Evolutionary conservation across 495 filamentous ascomycete genomes (phyloP).

Genomic region (Cladorrhinum samala): DNA sequence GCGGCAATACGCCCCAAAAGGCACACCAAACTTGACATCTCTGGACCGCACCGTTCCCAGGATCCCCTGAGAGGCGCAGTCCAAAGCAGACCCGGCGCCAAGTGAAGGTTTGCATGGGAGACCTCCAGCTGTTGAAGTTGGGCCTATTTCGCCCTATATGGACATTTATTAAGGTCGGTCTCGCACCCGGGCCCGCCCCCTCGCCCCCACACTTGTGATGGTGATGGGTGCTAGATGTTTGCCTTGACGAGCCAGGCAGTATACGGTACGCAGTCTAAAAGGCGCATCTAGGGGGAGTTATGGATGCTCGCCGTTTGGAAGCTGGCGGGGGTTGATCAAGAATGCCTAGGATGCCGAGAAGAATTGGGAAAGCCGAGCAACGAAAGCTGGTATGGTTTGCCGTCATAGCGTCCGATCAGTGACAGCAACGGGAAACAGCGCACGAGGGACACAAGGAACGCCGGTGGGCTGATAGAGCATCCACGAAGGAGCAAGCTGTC

Average conservation of each 20-base stretch:
- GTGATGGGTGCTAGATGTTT: not conserved
- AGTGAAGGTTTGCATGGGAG: slow-evolving; percentile 2
- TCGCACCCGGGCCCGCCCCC: not conserved
- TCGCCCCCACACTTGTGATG: not conserved
- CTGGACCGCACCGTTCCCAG: not conserved
- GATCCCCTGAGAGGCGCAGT: slow-evolving; percentile 5
- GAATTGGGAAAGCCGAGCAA: not conserved
- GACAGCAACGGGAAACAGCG: not conserved
- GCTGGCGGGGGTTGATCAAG: not conserved
- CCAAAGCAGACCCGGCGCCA: slow-evolving; percentile 4
- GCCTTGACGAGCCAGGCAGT: too few relatives aligned
- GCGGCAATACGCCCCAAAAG: slow-evolving; percentile 2
- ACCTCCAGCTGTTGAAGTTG: not conserved
- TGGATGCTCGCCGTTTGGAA: not conserved
- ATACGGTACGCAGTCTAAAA: too few relatives aligned
- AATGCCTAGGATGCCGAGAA: not conserved
- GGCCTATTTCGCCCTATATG: not conserved
- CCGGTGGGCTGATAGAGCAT: not conserved
- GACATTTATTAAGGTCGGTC: not conserved
- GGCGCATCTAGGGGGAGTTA: too few relatives aligned
- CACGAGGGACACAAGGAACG: not conserved
- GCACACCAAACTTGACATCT: slow-evolving; percentile 2
- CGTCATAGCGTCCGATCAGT: not conserved
- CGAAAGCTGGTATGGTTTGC: not conserved
- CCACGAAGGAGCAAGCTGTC: not conserved